Evolutionary conservation across 2,329 filamentous ascomycete genomes (phyloP).

Genomic region (Fusarium zealandicum): DNA sequence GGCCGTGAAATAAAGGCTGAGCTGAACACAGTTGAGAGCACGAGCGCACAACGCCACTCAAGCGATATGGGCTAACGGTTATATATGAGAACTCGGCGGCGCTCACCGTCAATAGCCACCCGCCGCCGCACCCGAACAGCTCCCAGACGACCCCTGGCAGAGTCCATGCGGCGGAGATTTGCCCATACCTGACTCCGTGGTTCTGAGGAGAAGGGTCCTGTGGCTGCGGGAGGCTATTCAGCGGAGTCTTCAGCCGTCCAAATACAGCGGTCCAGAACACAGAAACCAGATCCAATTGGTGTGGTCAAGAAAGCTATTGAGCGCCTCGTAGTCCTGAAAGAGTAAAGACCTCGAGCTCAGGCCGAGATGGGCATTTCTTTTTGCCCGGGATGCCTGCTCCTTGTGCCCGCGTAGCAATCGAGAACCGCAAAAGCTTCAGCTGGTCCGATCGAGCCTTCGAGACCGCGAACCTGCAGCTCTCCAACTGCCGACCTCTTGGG

Average conservation of each 20-base stretch:
- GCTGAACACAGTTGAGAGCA: background rate
- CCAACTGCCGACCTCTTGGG: background rate
- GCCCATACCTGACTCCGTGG: background rate
- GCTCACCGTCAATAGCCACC: background rate
- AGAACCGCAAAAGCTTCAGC: background rate
- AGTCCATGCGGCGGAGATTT: constrained; percentile 1
- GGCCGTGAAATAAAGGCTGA: constrained; percentile 1
- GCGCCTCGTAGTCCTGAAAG: background rate
- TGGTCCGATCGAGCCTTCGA: background rate
- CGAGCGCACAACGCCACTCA: background rate
- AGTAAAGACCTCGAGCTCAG: background rate
- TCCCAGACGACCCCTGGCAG: background rate
- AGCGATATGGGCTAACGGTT: background rate
- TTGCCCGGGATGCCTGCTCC: background rate
- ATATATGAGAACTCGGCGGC: background rate
- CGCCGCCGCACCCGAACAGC: constrained; percentile 1
- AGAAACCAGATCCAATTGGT: constrained; percentile 7
- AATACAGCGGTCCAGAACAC: background rate
- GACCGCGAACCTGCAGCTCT: background rate
- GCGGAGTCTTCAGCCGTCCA: constrained; percentile 14
- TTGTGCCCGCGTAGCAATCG: background rate
- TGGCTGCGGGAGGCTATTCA: background rate
- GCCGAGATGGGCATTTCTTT: background rate
- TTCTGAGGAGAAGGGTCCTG: background rate
- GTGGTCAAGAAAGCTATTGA: constrained; percentile 13